Base-by-base conservation (phyloP, 1,139 yeast genomes). In the Petasospora rhodanensis region DNA sequence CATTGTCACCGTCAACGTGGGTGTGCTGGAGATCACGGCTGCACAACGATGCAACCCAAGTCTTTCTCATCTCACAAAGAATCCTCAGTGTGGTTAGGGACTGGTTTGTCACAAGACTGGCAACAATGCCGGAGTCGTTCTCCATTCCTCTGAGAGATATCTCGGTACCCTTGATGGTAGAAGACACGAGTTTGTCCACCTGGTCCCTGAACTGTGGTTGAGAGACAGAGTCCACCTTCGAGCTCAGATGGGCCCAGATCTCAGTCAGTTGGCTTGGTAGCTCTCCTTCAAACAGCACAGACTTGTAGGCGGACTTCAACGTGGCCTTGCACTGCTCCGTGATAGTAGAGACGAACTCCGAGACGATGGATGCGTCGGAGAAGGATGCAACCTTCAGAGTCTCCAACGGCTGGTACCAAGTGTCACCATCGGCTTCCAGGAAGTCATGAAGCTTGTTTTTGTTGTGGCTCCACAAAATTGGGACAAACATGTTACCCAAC, bases 401-500 rank as follows among this genome's bases (percentile, higher is more conserved):
- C 19, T 39, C 39, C 19, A 50, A 38, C 3, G 36, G 40, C 3
- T 37, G 31, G 24, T 27, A 42, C 54, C 52, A 47, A 3, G 35
- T 16, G 3, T 30, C 30, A 2, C 29, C 37, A 4, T 36, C 26
- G 7, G 32, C 14, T 5, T 24, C n/a, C 2, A 42, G 18, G 28
- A 42, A 47, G 3, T 38, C 34, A 1, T 32, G 15, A 6, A 47
- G 24, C 5, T 29, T 39, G 17, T 29, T 34, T 12, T 21, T 38
- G 29, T 51, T 47, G 14, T 29, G 25, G n/a, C 29, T 20, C 52
- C 54, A 49, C 4, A 51, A 18, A 5, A 51, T 33, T 5, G 98
- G 98, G 30, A 89, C 59, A 52, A 91, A 86, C 42, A 81, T 69
- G 52, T 91, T 91, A 52, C 83, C 84, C 34, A 91, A 64, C 0